phyloP scores from a whole-genome alignment of 23 red algal genomes.

The Gracilaria domingensis region DNA sequence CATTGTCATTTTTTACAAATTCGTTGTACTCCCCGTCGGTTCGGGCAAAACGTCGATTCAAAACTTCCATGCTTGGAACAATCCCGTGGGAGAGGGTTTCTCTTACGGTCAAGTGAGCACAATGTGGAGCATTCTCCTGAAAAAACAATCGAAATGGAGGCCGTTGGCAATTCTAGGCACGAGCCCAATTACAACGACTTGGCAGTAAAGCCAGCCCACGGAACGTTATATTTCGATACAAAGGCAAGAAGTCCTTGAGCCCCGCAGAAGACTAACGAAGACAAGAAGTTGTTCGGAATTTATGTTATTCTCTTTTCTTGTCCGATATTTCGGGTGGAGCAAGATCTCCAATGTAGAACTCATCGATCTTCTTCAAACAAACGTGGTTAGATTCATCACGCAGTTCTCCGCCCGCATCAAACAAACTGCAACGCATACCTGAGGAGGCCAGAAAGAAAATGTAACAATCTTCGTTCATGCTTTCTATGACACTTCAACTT shows the following conservation, averaged over 20 bases:
- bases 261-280: background rate
- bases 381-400: conserved; percentile 3
- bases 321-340: conserved; percentile 28
- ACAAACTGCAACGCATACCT: background rate
- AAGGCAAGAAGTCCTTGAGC: conserved; percentile 28
- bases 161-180: conserved; percentile 74
- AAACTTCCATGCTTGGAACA: conserved; percentile 66
- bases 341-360: conserved; percentile 71
- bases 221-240: conserved; percentile 58
- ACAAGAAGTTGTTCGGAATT: background rate
- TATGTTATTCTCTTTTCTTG: conserved; percentile 47
- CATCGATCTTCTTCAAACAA: conserved; percentile 49
- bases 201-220: conserved; percentile 77
- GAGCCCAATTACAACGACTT: conserved; percentile 85
- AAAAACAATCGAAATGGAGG: conserved; percentile 80
- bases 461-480: background rate
- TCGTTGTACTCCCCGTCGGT: conserved; percentile 79
- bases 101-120: conserved; percentile 99
- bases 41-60: conserved; percentile 89
- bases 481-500: background rate
- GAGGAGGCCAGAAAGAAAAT: background rate
- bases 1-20: conserved; percentile 81
- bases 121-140: conserved; percentile 93
- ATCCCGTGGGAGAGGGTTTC: conserved; percentile 96
- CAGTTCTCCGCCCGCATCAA: background rate